Evolutionary conservation across 495 filamentous ascomycete species (phyloP).

Genomic region (Ascobolus immersus): DNA sequence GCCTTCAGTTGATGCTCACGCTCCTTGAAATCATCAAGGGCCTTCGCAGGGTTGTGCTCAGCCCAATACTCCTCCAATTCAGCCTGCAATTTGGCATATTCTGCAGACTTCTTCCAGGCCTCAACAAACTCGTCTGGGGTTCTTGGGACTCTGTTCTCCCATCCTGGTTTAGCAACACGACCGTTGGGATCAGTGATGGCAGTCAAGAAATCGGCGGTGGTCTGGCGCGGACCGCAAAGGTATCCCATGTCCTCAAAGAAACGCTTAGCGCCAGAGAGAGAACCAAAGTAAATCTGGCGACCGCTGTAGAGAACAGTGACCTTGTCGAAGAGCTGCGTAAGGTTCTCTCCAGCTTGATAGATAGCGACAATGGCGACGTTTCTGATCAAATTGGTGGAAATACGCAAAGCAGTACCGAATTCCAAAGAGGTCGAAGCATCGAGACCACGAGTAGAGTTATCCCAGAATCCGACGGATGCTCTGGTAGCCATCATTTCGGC

Average conservation of each 20-base stretch:
- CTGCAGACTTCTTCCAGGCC: slow-evolving; percentile 33
- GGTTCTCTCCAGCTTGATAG: slow-evolving; percentile 48
- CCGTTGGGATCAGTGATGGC: slow-evolving; percentile 53
- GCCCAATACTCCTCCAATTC: slow-evolving; percentile 26
- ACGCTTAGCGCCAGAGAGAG: slow-evolving; percentile 32
- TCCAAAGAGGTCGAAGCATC: slow-evolving; percentile 26
- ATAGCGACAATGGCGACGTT: slow-evolving; percentile 58
- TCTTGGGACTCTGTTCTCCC: slow-evolving; percentile 33
- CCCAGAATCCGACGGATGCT: slow-evolving; percentile 30
- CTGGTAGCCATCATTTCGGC: slow-evolving; percentile 25
- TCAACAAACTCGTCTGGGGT: slow-evolving; percentile 32
- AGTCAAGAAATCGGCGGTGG: slow-evolving; percentile 54
- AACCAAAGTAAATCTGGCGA: slow-evolving; percentile 40
- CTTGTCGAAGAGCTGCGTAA: slow-evolving; percentile 49
- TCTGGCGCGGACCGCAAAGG: slow-evolving; percentile 37
- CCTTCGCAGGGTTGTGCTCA: slow-evolving; percentile 10
- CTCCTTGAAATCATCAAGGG: slow-evolving; percentile 29
- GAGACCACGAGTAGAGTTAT: slow-evolving; percentile 29
- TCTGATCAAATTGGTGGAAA: slow-evolving; percentile 58
- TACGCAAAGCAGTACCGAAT: slow-evolving; percentile 24
- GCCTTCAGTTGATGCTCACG: slow-evolving; percentile 54
- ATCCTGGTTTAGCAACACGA: slow-evolving; percentile 34
- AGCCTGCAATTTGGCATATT: slow-evolving; percentile 35
- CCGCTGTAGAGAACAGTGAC: slow-evolving; percentile 40
- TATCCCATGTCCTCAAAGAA: slow-evolving; percentile 51